A percentile compares a stretch with the other conserved stretches of the same genome.
Conservation (phyloP, 2,329 filamentous ascomycete species). For the Dryadomyces sulphureus region DNA sequence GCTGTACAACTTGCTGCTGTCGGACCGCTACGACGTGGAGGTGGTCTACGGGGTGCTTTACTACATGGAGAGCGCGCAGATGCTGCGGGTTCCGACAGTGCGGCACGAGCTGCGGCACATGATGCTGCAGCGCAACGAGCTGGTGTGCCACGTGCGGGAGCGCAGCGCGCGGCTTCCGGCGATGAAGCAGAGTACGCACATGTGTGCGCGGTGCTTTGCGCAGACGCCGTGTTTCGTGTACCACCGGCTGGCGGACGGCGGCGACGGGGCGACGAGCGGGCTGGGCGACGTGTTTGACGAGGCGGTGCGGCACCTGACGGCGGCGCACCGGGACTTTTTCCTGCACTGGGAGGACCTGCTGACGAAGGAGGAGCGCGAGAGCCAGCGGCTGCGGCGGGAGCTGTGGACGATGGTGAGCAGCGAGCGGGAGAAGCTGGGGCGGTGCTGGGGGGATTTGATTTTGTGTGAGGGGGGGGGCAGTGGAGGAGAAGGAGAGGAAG, state of each 20-base stretch:
- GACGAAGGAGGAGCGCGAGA: slow-evolving; percentile 87
- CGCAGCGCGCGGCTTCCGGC: slow-evolving; percentile 65
- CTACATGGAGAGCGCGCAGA: slow-evolving; percentile 85
- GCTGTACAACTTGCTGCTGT: slow-evolving; percentile 81
- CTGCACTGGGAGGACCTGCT: slow-evolving; percentile 86
- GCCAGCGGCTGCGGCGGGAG: slow-evolving; percentile 74
- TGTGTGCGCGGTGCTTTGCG: slow-evolving; percentile 80
- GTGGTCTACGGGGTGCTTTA: slow-evolving; percentile 85
- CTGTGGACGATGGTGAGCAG: slow-evolving; percentile 90
- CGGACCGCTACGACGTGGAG: slow-evolving; percentile 88
- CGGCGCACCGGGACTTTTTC: slow-evolving; percentile 69
- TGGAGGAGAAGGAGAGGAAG: slow-evolving; percentile 46
- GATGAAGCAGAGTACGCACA: slow-evolving; percentile 69
- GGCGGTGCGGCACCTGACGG: slow-evolving; percentile 61
- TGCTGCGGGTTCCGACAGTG: slow-evolving; percentile 69
- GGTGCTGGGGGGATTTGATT: slow-evolving; percentile 79
- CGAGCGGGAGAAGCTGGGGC: slow-evolving; percentile 74
- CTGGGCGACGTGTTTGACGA: slow-evolving; percentile 73
- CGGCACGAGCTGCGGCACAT: slow-evolving; percentile 85
- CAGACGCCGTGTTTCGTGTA: slow-evolving; percentile 87
- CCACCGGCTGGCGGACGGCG: slow-evolving; percentile 77
- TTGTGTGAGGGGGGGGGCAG: slow-evolving; percentile 44
- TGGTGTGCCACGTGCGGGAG: slow-evolving; percentile 74
- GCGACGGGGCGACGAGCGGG: slow-evolving; percentile 66
- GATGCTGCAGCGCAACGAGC: slow-evolving; percentile 87